Base-by-base conservation (phyloP, 2,329 filamentous ascomycete species). In the Sporothrix phasma region DNA sequence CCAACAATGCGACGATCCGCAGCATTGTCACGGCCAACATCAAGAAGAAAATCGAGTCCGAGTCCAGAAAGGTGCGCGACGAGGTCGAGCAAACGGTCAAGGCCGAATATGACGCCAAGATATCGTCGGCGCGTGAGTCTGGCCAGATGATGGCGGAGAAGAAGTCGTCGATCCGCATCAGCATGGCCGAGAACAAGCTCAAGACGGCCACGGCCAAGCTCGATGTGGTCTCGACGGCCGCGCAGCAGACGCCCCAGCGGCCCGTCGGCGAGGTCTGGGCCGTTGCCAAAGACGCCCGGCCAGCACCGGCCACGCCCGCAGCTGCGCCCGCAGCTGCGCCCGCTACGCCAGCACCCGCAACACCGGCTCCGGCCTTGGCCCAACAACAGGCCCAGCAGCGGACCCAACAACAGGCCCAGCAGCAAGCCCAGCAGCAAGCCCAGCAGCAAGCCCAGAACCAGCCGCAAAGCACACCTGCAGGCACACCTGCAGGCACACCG, bases 221-320 rank as follows among this genome's bases (percentile, higher is more conserved):
- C 37, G 82, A 84, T 1, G 84, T 94, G 1, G 89, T 97, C 3
- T 84, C 92, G 71, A 89, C 85, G 54, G 92, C 93, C 13, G 91
- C 88, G 0, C 82, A 81, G n/a, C 88, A 96, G 56, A 97, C 92
- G 0, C 93, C 93, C 0, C 81, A 93, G 70, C 87, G 86, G 72
- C 85, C 92, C 0, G 91, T 97, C 3, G 84, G 79, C 10, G 92
- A 97, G 74, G 92, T 97, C 0, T 97, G 90, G 89, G 86, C 88
- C 67, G 78, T 89, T 62, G 92, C 88, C 0, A 92, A 93, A 75
- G 79, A 76, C 62, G 82, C 85, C 11, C 88, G 84, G 72, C 79
- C 82, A 8, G 69, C 72, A 13, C 72, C 73, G 22, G 68, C 67
- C 4, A 64, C 69, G 1, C 66, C 72, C 7, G 64, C 60, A 11